Base-by-base conservation (phyloP, 495 filamentous ascomycete genomes). In the Recurvomyces mirabilis region DNA sequence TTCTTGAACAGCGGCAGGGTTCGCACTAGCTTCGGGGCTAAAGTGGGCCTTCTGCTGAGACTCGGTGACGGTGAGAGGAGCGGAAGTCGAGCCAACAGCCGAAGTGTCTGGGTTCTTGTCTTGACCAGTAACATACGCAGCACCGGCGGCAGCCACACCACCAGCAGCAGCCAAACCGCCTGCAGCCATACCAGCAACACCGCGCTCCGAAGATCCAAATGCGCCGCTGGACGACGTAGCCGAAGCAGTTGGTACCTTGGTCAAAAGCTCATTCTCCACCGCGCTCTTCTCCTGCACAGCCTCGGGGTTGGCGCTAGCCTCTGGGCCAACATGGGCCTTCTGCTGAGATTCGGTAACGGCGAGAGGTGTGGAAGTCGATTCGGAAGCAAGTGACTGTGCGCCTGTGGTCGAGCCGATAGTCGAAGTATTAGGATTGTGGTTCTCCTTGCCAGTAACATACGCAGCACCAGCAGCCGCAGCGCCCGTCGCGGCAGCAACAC, bases 31-130 rank as follows among this genome's bases (percentile, higher is more conserved):
- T 43, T 59, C 56, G 5, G 53, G 56, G 4, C 32, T 21, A 12
- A 20, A 35, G 29, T 47, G 41, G 3, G 56, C 53, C 12, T 14
- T 37, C n/a, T 44, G 47, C 48, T 83, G 78, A 61, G 73, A 79
- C 51, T 85, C 68, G 54, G 71, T 74, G 32, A 86, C 80, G 12
- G 80, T 64, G 28, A 77, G 70, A 22, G 82, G 82, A 9, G 83
- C 76, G 6, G 39, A 30, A 7, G 33, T 6, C 6, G 33, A 12
- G n/a, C n/a, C n/a, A n/a, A n/a, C n/a, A n/a, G n/a, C n/a, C n/a
- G n/a, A n/a, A n/a, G n/a, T n/a, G n/a, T n/a, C n/a, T n/a, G n/a
- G n/a, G n/a, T n/a, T n/a, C n/a, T n/a, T n/a, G n/a, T n/a, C n/a
- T n/a, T n/a, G n/a, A n/a, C n/a, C n/a, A n/a, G n/a, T n/a, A n/a